Evolutionary conservation across 768 basidiomycete genomes (phyloP).

Genomic region (Tremella mesenterica): DNA sequence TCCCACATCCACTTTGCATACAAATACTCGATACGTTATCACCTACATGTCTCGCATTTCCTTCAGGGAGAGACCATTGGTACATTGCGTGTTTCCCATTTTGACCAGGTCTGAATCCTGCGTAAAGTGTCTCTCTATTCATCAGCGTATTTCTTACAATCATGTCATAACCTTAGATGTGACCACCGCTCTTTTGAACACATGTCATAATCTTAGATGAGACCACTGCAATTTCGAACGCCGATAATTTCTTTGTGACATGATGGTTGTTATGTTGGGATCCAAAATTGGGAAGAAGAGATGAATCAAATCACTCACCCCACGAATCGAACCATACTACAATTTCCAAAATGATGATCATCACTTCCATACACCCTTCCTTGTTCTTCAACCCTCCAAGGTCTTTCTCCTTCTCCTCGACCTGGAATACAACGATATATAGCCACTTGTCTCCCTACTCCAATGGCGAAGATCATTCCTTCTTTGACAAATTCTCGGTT

Average conservation of each 20-base stretch:
- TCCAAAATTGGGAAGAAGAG: background rate
- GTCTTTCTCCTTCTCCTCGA: conserved; percentile 55
- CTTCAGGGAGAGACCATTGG: conserved; percentile 44
- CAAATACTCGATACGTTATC: conserved; percentile 31
- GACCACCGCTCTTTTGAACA: too few relatives aligned
- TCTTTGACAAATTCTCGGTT: conserved; percentile 75
- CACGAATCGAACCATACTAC: conserved; percentile 68
- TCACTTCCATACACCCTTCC: conserved; percentile 54
- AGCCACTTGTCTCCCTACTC: conserved; percentile 64
- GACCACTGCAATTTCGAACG: too few relatives aligned
- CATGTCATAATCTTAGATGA: too few relatives aligned
- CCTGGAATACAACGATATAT: conserved; percentile 80
- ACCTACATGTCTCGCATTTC: conserved; percentile 38
- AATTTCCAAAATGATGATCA: conserved; percentile 52
- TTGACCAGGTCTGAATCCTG: conserved; percentile 23
- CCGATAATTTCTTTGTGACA: too few relatives aligned
- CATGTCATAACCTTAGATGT: background rate
- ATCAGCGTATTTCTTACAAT: background rate
- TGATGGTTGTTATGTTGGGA: background rate
- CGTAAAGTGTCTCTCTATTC: conserved; percentile 41
- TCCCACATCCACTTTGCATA: conserved; percentile 37
- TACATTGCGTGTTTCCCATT: conserved; percentile 25
- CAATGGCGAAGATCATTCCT: conserved; percentile 72
- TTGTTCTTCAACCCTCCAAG: conserved; percentile 59
- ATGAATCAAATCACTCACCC: conserved; percentile 50